Evolutionary conservation across 306 rosid genomes (phyloP), one percentile per base, ranked within the genome.

Genomic region (Quercus engelmannii): DNA sequence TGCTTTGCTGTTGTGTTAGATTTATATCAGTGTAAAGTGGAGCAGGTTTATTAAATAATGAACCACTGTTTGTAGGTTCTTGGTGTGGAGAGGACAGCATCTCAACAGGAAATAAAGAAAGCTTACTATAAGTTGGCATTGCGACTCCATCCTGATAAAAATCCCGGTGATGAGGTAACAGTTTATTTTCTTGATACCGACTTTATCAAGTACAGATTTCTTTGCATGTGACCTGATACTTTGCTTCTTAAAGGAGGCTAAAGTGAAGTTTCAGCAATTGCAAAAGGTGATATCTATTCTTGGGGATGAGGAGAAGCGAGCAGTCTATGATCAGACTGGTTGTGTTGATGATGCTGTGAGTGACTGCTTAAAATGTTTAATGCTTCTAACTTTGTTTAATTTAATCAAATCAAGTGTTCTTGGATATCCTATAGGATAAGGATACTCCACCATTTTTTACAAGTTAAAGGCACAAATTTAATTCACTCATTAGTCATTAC

Each of bases 121-220:
- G 98, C 98, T 4, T 95, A 95, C 77, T 73, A 91, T 86, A 90
- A 91, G 84, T 89, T 93, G 82, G 99, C 99, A 2, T 83, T 95
- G 87, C 86, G 90, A 55, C 90, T 93, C n/a, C 99, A 95, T 81
- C 99, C 99, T 15, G 99, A 95, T 84, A 95, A 95, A 75, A 95
- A 93, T 80, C 96, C 88, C 6, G 92, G 88, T 15, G 90, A 93
- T 74, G 96, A 93, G 97, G 98, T 95, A 63, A 81, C 41, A 11
- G 23, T 62, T 30, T 19, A 68, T 35, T 72, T 30, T 64, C 51
- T 43, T 5, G 55, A 21, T 14, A 20, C 33, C 2, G 14, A 1
- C 14, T 67, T 72, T 71, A 23, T 12, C 20, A 43, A 1, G 3
- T 62, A 75, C 41, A 26, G 52, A 46, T 55, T 3, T 41, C 69